Conservation (phyloP, 805 yeast genomes). For the Kodamaea hsintzibuensis region DNA sequence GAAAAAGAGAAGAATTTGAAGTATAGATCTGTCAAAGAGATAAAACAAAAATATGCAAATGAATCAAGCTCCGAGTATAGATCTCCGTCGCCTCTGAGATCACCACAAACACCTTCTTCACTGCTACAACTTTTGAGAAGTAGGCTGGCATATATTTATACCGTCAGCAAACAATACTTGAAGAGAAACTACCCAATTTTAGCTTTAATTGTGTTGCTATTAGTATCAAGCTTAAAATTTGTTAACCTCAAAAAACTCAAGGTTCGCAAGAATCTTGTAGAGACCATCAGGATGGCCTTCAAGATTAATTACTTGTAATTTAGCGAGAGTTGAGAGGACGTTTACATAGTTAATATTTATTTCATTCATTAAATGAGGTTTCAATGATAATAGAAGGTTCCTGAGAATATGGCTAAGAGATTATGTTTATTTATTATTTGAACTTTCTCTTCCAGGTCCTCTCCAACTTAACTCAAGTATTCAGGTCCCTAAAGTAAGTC, state of each 20-base stretch:
- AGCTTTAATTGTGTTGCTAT: slow-evolving; percentile 18
- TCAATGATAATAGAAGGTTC: no score
- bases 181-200: slow-evolving; percentile 31
- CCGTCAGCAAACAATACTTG: slow-evolving; percentile 23
- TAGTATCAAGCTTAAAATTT: slow-evolving; percentile 22
- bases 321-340: not conserved
- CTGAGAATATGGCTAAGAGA: no score
- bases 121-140: slow-evolving; percentile 14
- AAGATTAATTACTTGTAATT: slow-evolving; percentile 39
- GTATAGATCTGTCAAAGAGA: slow-evolving; percentile 32
- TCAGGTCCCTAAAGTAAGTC: no score
- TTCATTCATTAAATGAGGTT: no score
- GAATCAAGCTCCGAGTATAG: slow-evolving; percentile 13
- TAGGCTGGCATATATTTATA: slow-evolving; percentile 18
- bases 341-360: no score
- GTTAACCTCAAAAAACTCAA: slow-evolving; percentile 26
- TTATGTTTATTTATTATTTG: no score
- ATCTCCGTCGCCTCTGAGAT: slow-evolving; percentile 1
- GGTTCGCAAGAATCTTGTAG: slow-evolving; percentile 30
- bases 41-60: slow-evolving; percentile 15
- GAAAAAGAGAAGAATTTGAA: slow-evolving; percentile 25
- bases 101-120: not conserved
- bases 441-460: no score
- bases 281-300: slow-evolving; percentile 46
- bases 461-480: no score